Base-by-base conservation (phyloP, 1,284 basidiomycete species). In the Flammula alnicola region DNA sequence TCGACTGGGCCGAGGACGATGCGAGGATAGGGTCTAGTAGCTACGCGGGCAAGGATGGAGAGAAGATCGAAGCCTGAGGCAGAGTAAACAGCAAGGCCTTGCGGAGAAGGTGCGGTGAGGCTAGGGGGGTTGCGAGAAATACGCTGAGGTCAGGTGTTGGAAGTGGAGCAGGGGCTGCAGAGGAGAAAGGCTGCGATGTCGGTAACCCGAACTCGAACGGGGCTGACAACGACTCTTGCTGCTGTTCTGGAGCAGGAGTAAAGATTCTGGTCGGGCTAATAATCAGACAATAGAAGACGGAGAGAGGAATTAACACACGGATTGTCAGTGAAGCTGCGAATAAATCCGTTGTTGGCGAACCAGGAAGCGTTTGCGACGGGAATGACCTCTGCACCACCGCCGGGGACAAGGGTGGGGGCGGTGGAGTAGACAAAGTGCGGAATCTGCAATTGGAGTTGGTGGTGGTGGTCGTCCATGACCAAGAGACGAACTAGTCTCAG, bases 1-100 rank as follows among this genome's bases (percentile, higher is more conserved):
- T 98, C 95, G 29, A 98, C 91, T 0, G 95, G 93, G 7, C 95
- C 95, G 14, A 98, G 80, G 5, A 79, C 70, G 39, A 97, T 82
- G 52, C 79, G 83, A 1, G 92, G 93, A 58, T 89, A 80, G 0
- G 85, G 84, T 2, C 95, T 81, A 12, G 76, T 80, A 2, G 81
- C 86, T 11, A 98, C 87, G 9, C 91, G 80, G 4, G 86, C 79
- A 17, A 98, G 77, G 30, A 97, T 81, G 33, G 86, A 83, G 42
- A 98, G 75, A 49, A 95, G 79, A 65, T 98, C 95, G 57, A 97
- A 95, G 5, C 95, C 95, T 0, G 93, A 89, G 0, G 86, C 74
- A 1, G 93, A 95, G 72, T 98, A 98, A 10, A 76, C 63, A 4
- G 69, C 70, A 17, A 72, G 61, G 4, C 66, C 65, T 8, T 66